These are phyloP conservation scores for Lachancea thermotolerans DNA, from an alignment of 805 yeast genomes.

Conservation along the genomic window DNA sequence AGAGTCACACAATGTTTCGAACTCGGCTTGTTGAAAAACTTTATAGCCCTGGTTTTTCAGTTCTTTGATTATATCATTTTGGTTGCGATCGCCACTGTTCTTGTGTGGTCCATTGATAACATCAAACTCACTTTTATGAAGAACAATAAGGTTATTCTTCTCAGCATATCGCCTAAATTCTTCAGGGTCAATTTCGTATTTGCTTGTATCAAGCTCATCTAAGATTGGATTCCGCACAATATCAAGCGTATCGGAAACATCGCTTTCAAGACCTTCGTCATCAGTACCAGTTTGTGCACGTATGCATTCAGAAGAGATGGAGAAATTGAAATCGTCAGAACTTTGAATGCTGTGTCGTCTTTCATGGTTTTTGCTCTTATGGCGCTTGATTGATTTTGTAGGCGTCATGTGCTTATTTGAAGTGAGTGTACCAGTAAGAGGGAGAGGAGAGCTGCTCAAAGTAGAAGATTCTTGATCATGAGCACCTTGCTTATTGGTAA, in stretches of 20 bases:
- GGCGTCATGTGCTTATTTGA: not conserved
- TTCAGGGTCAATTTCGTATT: not conserved
- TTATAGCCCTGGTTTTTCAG: not conserved
- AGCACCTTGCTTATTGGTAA: not conserved
- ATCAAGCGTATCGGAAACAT: conserved; percentile 10
- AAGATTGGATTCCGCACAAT: conserved; percentile 5
- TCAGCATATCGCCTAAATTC: conserved; percentile 16
- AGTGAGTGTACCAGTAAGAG: not conserved
- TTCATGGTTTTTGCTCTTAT: not conserved
- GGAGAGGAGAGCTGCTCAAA: not conserved
- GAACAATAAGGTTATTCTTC: conserved; percentile 24
- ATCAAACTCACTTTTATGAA: conserved; percentile 19
- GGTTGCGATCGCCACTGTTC: not conserved
- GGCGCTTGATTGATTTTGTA: not conserved
- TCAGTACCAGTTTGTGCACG: conserved; percentile 11
- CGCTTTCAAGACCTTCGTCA: conserved; percentile 9
- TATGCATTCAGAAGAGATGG: conserved; percentile 17
- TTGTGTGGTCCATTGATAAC: conserved; percentile 1
- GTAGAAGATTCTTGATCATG: not conserved
- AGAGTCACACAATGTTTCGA: not conserved
- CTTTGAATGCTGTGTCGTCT: not conserved
- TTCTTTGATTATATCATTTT: not conserved
- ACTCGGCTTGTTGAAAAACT: not conserved
- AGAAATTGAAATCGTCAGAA: conserved; percentile 1
- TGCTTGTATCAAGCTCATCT: conserved; percentile 1